Conservation (phyloP, 73 alveolate genomes). For the Stentor coeruleus region DNA sequence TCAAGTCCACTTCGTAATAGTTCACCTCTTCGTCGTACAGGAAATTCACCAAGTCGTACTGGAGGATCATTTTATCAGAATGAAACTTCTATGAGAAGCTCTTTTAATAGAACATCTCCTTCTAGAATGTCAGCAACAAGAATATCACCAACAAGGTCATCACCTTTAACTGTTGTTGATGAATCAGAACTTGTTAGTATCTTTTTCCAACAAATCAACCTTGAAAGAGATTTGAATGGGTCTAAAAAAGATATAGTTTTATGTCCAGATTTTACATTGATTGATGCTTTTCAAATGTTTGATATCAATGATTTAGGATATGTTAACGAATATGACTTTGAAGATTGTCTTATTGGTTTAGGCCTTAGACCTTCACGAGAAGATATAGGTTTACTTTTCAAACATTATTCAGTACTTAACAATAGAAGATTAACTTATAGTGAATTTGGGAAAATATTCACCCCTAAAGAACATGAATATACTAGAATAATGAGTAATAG, state of each 20-base stretch:
- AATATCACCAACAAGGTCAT: neutral
- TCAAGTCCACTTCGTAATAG: neutral
- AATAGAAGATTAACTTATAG: constrained; percentile 28
- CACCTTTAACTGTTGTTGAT: neutral
- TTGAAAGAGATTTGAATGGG: constrained; percentile 35
- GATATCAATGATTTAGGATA: constrained; percentile 27
- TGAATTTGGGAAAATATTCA: constrained; percentile 36
- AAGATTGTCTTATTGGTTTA: constrained; percentile 24
- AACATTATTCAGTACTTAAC: constrained; percentile 19
- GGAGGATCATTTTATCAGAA: neutral
- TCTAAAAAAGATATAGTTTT: constrained; percentile 27
- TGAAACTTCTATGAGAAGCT: neutral
- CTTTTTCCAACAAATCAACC: constrained; percentile 18
- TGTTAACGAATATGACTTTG: constrained; percentile 23
- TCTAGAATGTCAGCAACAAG: neutral
- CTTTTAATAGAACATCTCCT: neutral
- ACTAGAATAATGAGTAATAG: neutral
- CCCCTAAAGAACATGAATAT: constrained; percentile 31
- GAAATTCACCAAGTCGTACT: neutral
- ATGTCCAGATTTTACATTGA: constrained; percentile 31
- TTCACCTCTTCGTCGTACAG: neutral
- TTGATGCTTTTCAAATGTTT: constrained; percentile 35
- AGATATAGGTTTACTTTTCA: constrained; percentile 30
- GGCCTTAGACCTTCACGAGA: constrained; percentile 36
- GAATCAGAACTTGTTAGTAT: constrained; percentile 9